Evolutionary conservation across 345 rosid genomes (phyloP).

Genomic region (Eucalyptus erythrocorys): DNA sequence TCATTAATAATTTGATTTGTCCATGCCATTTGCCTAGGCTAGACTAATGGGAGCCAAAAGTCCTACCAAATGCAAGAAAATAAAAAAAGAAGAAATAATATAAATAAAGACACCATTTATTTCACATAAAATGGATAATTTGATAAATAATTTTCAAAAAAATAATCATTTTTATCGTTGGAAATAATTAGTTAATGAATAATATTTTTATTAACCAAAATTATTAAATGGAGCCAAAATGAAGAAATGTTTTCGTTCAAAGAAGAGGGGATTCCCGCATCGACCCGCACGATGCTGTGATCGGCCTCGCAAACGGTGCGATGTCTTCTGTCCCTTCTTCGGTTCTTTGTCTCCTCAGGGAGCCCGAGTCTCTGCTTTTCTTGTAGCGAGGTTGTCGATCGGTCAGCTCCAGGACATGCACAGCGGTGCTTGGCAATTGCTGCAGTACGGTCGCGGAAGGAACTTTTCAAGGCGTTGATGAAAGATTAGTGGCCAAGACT

Average conservation of each 20-base stretch:
- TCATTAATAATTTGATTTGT: background rate
- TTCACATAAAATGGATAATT: accelerated
- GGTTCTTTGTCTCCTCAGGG: background rate
- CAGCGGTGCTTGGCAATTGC: background rate
- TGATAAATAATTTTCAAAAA: accelerated
- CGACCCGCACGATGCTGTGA: constrained; percentile 24
- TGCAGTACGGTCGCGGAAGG: background rate
- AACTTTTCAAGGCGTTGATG: background rate
- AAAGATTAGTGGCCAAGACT: background rate
- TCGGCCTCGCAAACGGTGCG: constrained; percentile 30
- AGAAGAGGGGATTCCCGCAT: background rate
- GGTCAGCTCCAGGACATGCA: background rate
- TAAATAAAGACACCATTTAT: accelerated
- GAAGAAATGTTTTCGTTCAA: background rate
- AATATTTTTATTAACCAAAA: no score
- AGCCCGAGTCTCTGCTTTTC: background rate
- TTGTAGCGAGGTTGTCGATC: background rate
- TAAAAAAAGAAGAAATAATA: accelerated
- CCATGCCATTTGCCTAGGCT: background rate
- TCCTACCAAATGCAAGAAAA: accelerated
- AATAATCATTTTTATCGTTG: accelerated
- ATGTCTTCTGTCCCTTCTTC: background rate
- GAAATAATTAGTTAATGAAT: no score
- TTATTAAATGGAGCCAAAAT: no score
- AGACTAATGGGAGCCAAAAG: background rate